These are phyloP conservation scores for Galerina sulciceps DNA, from an alignment of 768 basidiomycete species.

Conservation along the genomic window DNA sequence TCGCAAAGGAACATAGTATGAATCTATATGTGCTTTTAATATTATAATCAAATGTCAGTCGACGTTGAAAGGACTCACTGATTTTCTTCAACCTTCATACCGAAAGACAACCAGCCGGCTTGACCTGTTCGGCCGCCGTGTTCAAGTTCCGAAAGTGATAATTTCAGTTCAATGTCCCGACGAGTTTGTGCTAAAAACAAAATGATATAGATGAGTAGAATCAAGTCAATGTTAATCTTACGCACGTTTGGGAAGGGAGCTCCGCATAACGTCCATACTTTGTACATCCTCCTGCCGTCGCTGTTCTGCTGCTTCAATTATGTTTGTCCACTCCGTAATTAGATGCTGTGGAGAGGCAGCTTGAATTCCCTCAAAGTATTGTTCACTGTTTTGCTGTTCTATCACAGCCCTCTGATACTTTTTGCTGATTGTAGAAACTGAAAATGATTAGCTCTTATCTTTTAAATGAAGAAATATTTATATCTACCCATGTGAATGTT, in stretches of 20 bases:
- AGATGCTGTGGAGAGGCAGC: no score
- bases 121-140: background rate
- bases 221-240: background rate
- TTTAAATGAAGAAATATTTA: background rate
- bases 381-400: background rate
- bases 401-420: background rate
- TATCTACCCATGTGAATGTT: slow-evolving; percentile 24
- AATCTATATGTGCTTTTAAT: no score
- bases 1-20: no score
- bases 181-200: background rate
- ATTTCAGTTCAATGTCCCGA: background rate
- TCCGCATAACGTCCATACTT: background rate
- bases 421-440: background rate
- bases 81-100: background rate
- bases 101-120: background rate
- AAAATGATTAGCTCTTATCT: no score
- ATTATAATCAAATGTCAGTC: no score
- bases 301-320: no score
- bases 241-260: background rate
- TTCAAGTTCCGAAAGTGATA: no score
- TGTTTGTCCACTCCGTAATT: background rate
- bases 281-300: background rate
- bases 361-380: no score
- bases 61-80: background rate
- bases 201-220: no score